phyloP scores from a whole-genome alignment of 768 basidiomycete genomes.

The Crucibulum laeve region DNA sequence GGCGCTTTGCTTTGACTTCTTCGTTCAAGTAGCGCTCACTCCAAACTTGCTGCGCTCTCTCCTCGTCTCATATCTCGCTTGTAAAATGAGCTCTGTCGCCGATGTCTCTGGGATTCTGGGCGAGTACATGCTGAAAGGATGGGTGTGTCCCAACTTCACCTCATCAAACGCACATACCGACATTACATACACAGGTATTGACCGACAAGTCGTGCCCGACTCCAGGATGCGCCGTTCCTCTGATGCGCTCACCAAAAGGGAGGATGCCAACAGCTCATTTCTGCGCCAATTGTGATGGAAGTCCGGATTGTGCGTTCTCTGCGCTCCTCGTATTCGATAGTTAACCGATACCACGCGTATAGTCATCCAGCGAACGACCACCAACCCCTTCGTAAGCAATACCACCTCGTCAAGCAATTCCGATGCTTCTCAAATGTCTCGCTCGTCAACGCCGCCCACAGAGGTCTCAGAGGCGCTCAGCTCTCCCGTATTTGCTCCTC shows the following conservation, averaged over 20 bases:
- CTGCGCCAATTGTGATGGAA: slow-evolving; percentile 62
- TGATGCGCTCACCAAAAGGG: slow-evolving; percentile 67
- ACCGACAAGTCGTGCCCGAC: slow-evolving; percentile 63
- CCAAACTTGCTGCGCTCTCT: too few species aligned
- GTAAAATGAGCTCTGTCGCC: slow-evolving; percentile 39
- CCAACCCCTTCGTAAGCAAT: background rate
- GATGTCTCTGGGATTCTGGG: slow-evolving; percentile 63
- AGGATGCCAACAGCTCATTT: slow-evolving; percentile 40
- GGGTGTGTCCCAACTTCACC: slow-evolving; percentile 37
- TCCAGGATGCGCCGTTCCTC: slow-evolving; percentile 55
- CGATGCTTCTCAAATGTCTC: slow-evolving; percentile 50
- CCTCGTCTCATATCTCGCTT: too few species aligned
- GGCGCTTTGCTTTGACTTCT: too few species aligned
- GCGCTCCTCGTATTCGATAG: too few species aligned
- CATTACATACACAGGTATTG: slow-evolving; percentile 38
- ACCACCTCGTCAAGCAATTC: slow-evolving; percentile 17
- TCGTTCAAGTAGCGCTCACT: too few species aligned
- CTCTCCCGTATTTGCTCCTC: slow-evolving; percentile 60
- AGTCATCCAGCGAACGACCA: too few species aligned
- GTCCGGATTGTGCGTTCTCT: slow-evolving; percentile 24
- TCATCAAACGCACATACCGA: background rate
- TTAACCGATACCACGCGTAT: too few species aligned
- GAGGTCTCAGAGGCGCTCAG: slow-evolving; percentile 60
- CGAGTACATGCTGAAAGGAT: slow-evolving; percentile 72
- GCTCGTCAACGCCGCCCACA: slow-evolving; percentile 74